Evolutionary conservation across 1,284 basidiomycete genomes (phyloP), one percentile per base, ranked within the genome.

Genomic region (Exsudoporus floridanus): DNA sequence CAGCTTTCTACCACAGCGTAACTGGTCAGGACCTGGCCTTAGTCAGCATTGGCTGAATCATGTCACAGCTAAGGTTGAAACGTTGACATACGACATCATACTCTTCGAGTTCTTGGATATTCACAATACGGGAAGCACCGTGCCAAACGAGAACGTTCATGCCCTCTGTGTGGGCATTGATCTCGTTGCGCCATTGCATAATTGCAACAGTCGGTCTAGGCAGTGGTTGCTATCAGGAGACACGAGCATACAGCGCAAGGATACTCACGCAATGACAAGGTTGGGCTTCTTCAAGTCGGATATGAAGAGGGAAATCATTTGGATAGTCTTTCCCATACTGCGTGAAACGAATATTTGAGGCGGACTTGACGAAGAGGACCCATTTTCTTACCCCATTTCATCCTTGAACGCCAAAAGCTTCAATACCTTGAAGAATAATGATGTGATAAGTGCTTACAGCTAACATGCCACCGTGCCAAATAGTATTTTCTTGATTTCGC

Each of bases 101-200:
- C 70, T 92, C 87, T 73, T 84, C 77, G 36, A 99, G 76, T 63
- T 88, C 83, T 52, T 81, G 77, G 19, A 76, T 66, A 59, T 91
- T 77, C 0, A 77, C 78, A 57, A 84, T 79, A 28, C 90, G 80
- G 14, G 83, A 80, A 3, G 82, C 73, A 19, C 97, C 97, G 68
- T 99, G 95, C 93, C 93, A 99, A 14, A 99, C 81, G 38, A 90
- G 82, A 27, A 96, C 90, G 48, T 84, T 84, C 64, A 94, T 75
- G 8, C 86, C 85, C 56, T 87, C 81, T 0, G 92, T 90, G 61
- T 93, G 91, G 0, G 85, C 74, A 34, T 85, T 84, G 52, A 99
- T 94, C 71, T 99, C 97, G 69, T 96, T 94, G 61, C 86, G 84
- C 97, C 97, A 99, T 74, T 99, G 96, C 87, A 99, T 95, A 59